These are phyloP conservation scores for Trypanosoma cruzi DNA, from an alignment of 208 protist species.

Conservation along the genomic window DNA sequence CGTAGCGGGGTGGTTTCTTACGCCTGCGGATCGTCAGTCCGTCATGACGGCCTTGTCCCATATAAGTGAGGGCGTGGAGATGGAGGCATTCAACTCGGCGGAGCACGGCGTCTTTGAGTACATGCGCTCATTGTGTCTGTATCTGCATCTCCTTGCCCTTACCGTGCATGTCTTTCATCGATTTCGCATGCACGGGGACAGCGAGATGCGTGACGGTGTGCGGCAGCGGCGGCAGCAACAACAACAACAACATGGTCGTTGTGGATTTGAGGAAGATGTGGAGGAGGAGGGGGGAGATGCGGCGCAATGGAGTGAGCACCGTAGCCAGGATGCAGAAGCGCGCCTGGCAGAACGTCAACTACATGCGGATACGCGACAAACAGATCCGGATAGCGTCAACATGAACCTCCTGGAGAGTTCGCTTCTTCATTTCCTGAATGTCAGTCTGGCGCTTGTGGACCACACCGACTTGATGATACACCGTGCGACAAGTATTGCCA, in stretches of 20 bases:
- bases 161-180: conserved; percentile 36
- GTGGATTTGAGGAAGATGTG: conserved; percentile 15
- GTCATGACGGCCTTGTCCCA: conserved; percentile 2
- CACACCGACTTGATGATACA: conserved; percentile 73
- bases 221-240: neutral
- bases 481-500: conserved; percentile 40
- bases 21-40: conserved; percentile 19
- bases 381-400: conserved; percentile 45
- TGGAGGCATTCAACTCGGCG: conserved; percentile 13
- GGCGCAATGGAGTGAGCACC: neutral
- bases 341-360: conserved; percentile 12
- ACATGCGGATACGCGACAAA: conserved; percentile 41
- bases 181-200: conserved; percentile 37
- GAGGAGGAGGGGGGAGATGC: conserved; percentile 10
- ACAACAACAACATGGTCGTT: conserved; percentile 1
- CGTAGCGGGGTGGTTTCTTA: conserved; percentile 41
- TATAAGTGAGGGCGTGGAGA: neutral
- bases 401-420: conserved; percentile 57
- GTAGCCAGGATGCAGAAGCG: conserved; percentile 1
- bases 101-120: conserved; percentile 65
- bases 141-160: conserved; percentile 61
- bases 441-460: conserved; percentile 37
- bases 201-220: neutral
- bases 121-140: conserved; percentile 53
- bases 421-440: conserved; percentile 76